Evolutionary conservation across 768 basidiomycete genomes (phyloP).

Genomic region (Macrolepiota dolichaula): DNA sequence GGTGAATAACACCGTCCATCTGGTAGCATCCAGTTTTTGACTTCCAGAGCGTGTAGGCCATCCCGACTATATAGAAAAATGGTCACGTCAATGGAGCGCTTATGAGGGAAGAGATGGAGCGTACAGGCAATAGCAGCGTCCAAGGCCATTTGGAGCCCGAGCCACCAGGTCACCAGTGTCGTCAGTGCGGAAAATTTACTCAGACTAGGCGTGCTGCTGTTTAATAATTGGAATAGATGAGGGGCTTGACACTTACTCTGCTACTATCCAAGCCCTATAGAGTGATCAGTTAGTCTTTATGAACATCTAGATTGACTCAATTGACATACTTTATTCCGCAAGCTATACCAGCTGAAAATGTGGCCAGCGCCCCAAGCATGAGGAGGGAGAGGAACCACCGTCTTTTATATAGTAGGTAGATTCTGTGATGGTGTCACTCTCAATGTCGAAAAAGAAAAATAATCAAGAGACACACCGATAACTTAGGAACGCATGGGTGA

Average conservation of each 20-base stretch:
- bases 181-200: neutral
- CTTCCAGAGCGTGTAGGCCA: neutral
- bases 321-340: constrained; percentile 12
- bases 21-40: constrained; percentile 42
- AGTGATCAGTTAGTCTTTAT: neutral
- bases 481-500: constrained; percentile 16
- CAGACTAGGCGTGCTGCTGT: neutral
- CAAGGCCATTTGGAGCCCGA: constrained; percentile 9
- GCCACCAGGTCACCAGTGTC: constrained; percentile 10
- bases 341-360: constrained; percentile 9
- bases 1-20: constrained; percentile 50
- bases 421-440: neutral
- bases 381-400: constrained; percentile 1
- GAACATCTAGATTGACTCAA: neutral
- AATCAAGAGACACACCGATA: constrained; percentile 4
- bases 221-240: neutral
- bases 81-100: neutral
- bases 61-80: neutral
- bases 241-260: neutral
- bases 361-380: constrained; percentile 7
- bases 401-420: constrained; percentile 2
- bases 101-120: neutral
- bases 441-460: neutral
- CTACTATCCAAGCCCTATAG: constrained; percentile 11
- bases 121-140: constrained; percentile 14